Evolutionary conservation across 345 rosid species (phyloP).

Genomic region (Populus davidiana): DNA sequence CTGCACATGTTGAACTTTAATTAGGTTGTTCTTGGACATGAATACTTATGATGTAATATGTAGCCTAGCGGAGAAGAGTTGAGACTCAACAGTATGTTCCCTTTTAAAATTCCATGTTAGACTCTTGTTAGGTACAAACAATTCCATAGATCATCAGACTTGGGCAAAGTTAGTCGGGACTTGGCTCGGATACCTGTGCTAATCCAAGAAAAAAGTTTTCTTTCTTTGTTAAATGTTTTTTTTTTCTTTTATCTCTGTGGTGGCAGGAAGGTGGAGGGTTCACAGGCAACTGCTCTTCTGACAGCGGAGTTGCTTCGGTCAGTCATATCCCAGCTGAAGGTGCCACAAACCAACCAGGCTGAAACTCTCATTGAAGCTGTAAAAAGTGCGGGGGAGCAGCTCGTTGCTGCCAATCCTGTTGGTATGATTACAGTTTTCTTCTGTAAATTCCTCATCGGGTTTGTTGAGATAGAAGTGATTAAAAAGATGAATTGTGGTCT

Average conservation of each 20-base stretch:
- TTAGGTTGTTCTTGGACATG: too few relatives aligned
- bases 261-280: constrained; percentile 80
- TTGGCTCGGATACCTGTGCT: too few relatives aligned
- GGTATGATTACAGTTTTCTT: constrained; percentile 37
- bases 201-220: not conserved
- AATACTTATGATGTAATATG: too few relatives aligned
- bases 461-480: not conserved
- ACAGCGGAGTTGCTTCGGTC: constrained; percentile 75
- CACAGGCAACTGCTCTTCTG: constrained; percentile 78
- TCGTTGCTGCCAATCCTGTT: constrained; percentile 78
- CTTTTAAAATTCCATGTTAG: too few relatives aligned
- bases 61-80: too few relatives aligned
- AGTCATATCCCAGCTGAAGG: constrained; percentile 73
- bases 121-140: too few relatives aligned
- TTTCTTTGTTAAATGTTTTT: not conserved
- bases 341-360: constrained; percentile 69
- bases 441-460: not conserved
- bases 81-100: too few relatives aligned
- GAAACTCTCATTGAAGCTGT: constrained; percentile 71
- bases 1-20: too few relatives aligned
- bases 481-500: not conserved
- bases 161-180: too few relatives aligned
- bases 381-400: constrained; percentile 61
- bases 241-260: not conserved
- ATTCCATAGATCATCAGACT: too few relatives aligned